Percentiles rank a stretch among this genome's conserved stretches.
phyloP scores from a whole-genome alignment of 306 rosid genomes.

The Styphnolobium japonicum region DNA sequence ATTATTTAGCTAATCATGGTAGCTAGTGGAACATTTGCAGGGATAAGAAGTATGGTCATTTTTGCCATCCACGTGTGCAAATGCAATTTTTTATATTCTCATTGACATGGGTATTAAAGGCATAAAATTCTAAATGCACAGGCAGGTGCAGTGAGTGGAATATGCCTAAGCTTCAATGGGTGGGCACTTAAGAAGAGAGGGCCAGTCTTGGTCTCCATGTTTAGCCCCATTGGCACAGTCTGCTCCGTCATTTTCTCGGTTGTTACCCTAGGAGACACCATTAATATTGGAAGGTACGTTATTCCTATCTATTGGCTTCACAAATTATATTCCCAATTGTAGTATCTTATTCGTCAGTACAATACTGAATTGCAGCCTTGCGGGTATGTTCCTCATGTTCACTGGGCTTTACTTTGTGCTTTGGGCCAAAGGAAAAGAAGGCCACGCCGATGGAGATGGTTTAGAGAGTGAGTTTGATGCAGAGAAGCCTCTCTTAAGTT shows the following conservation, averaged over 20 bases:
- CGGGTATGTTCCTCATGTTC: slow-evolving; percentile 79
- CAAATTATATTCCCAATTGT: background rate
- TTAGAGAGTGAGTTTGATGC: slow-evolving; percentile 51
- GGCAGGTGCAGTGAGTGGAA: slow-evolving; percentile 76
- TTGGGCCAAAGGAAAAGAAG: slow-evolving; percentile 89
- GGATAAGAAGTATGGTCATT: background rate
- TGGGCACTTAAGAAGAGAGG: slow-evolving; percentile 96
- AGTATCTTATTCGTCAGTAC: background rate
- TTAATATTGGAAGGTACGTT: slow-evolving; percentile 66
- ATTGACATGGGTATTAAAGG: background rate
- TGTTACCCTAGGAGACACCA: slow-evolving; percentile 44
- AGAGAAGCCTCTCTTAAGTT: slow-evolving; percentile 67
- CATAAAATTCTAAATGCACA: slow-evolving; percentile 16
- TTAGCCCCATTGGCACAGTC: slow-evolving; percentile 75
- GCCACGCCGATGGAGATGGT: slow-evolving; percentile 23
- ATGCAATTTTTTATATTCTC: background rate
- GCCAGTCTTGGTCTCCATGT: slow-evolving; percentile 80
- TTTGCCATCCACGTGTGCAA: background rate
- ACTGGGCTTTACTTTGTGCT: slow-evolving; percentile 81
- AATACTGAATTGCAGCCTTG: slow-evolving; percentile 49
- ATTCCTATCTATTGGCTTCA: background rate
- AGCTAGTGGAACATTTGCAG: background rate
- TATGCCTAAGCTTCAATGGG: slow-evolving; percentile 62
- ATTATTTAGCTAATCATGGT: background rate
- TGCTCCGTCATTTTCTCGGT: slow-evolving; percentile 66